Conservation (phyloP, 768 basidiomycete species). For the Trametes elegans region DNA sequence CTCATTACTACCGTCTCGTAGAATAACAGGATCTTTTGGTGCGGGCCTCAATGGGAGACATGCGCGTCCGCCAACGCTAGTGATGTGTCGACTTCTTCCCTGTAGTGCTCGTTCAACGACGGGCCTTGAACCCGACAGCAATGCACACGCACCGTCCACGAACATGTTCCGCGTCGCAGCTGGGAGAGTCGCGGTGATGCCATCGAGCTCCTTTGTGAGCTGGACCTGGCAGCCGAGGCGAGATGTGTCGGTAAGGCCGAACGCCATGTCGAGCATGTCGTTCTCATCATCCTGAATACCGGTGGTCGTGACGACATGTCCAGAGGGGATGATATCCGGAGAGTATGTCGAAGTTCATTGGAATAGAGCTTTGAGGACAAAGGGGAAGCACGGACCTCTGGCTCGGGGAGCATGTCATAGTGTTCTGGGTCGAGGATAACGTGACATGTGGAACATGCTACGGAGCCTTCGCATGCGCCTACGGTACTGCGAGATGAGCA, state of each 20-base stretch:
- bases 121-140: neutral
- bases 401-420: constrained; percentile 87
- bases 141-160: constrained; percentile 66
- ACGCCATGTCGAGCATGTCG: constrained; percentile 98
- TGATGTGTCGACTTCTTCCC: constrained; percentile 54
- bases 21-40: neutral
- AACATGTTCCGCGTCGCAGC: constrained; percentile 97
- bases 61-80: constrained; percentile 24
- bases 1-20: neutral
- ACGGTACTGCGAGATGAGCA: neutral
- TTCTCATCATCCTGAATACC: constrained; percentile 83
- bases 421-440: constrained; percentile 79
- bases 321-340: no score
- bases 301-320: neutral
- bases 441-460: constrained; percentile 98
- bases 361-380: no score
- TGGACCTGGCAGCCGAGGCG: constrained; percentile 76
- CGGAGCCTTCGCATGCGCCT: constrained; percentile 97
- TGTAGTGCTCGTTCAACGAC: constrained; percentile 10
- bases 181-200: constrained; percentile 81
- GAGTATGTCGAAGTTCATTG: no score
- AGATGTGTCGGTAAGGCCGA: constrained; percentile 93
- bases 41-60: no score
- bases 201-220: constrained; percentile 79
- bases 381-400: constrained; percentile 38